These are phyloP conservation scores for Collybia sordida DNA, from an alignment of 768 basidiomycete species.

Conservation along the genomic window DNA sequence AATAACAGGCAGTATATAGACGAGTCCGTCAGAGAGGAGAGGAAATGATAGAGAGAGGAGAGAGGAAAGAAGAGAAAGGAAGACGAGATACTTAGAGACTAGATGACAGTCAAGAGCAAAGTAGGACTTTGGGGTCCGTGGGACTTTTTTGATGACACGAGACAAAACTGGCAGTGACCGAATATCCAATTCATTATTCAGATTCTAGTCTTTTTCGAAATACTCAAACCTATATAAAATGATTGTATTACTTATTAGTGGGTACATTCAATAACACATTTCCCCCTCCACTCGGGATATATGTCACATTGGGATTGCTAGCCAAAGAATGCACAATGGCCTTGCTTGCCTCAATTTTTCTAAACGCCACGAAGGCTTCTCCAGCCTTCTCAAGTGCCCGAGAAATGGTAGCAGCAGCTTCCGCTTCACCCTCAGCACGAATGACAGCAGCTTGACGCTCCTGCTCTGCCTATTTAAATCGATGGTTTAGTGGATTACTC, in stretches of 20 bases:
- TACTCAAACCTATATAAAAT: too few relatives aligned
- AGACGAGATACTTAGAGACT: constrained; percentile 42
- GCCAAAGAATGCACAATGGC: constrained; percentile 89
- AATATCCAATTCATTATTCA: too few relatives aligned
- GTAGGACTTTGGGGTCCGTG: constrained; percentile 31
- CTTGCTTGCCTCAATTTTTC: constrained; percentile 97
- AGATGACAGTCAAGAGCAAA: constrained; percentile 49
- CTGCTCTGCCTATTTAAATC: constrained; percentile 81
- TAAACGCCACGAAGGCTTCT: constrained; percentile 91
- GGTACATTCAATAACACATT: constrained; percentile 86
- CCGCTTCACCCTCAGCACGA: constrained; percentile 97
- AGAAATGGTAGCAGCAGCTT: constrained; percentile 93
- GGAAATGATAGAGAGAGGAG: constrained; percentile 42
- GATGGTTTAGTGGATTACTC: constrained; percentile 6
- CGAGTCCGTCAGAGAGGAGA: constrained; percentile 60
- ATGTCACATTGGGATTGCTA: constrained; percentile 82
- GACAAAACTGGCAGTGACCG: constrained; percentile 9
- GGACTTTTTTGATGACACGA: constrained; percentile 34
- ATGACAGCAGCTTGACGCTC: constrained; percentile 98
- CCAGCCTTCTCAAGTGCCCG: constrained; percentile 90
- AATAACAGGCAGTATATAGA: constrained; percentile 49
- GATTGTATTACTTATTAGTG: constrained; percentile 49
- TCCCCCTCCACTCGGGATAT: constrained; percentile 78
- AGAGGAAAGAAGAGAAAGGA: constrained; percentile 48
- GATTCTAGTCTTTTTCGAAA: too few relatives aligned